These are phyloP conservation scores for Trifolium repens DNA, from an alignment of 306 rosid species.

Conservation along the genomic window DNA sequence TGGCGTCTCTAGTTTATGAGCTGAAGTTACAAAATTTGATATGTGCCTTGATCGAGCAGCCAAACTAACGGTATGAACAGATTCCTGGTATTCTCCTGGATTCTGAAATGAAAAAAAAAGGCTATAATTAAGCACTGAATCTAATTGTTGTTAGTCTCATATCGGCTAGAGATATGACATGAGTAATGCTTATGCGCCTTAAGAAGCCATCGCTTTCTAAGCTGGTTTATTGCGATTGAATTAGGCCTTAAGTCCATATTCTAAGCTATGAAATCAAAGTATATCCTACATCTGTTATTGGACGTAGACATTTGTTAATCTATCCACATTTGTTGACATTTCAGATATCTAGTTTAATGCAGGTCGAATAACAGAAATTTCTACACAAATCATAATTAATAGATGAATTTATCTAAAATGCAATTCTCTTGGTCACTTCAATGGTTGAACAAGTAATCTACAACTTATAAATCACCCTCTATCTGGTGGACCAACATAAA, in stretches of 20 bases:
- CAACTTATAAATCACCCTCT: constrained; percentile 4
- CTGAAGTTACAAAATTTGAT: constrained; percentile 67
- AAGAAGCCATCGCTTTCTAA: not conserved
- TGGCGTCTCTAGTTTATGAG: constrained; percentile 73
- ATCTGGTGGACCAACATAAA: constrained; percentile 20
- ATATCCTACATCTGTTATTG: not conserved
- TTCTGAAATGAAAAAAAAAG: constrained; percentile 57
- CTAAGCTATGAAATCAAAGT: not conserved
- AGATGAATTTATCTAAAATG: constrained; percentile 3
- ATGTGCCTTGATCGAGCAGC: constrained; percentile 92
- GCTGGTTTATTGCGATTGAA: not conserved
- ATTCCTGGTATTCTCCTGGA: constrained; percentile 94
- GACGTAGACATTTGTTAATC: not conserved
- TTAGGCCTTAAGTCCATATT: not conserved
- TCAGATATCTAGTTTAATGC: not conserved
- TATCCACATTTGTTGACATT: not conserved
- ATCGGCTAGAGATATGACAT: not conserved
- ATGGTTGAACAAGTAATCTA: constrained; percentile 28
- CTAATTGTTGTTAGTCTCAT: not conserved
- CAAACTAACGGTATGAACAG: constrained; percentile 88
- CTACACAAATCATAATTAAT: not conserved
- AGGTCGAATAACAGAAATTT: not conserved
- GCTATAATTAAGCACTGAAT: constrained; percentile 12
- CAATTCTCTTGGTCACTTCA: constrained; percentile 15
- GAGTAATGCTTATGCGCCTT: not conserved